Evolutionary conservation across 1,139 yeast species (phyloP), one percentile per base, ranked within the genome.

Genomic region (Debaryomyces udenii): DNA sequence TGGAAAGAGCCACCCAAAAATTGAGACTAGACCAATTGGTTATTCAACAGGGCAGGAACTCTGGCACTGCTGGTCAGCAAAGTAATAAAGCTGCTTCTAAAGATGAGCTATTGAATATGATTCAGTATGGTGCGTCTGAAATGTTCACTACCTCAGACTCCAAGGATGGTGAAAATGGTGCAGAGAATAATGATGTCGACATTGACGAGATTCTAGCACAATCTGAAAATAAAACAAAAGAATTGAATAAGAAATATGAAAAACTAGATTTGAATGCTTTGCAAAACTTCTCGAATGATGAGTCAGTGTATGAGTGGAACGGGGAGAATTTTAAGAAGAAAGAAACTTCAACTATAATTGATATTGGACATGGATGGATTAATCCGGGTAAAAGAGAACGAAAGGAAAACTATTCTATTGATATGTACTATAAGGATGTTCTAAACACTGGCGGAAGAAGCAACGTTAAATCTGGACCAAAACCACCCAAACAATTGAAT

Each of bases 231-330:
- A 85, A 80, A 50, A 85, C 94, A 0, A 66, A 68, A 37, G 79
- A 81, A 55, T 67, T 86, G 48, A 81, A 81, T 52, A 70, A 78
- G 31, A 82, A 81, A 56, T 86, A 82, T 55, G 77, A 81, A 11
- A 75, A 82, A 37, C 68, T 86, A 39, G 86, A 89, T 42, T 69
- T 86, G 44, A 88, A 82, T 61, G 95, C 89, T 39, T 69, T 86
- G 44, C 94, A 86, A 54, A 84, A 84, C 55, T 85, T 83, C 55
- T 74, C 81, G 20, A 73, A 72, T 45, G 78, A 80, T 35, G 78
- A 71, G 43, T 83, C 90, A 2, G 90, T 87, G 6, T 86, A 86
- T 59, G 93, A 86, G 61, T 86, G 95, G 95, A 83, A 86, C 59
- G 95, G 95, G 36, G 82, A 83, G 48, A 85, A 83, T 55, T 86